A percentile compares a stretch with the other conserved stretches of the same genome.
These are phyloP conservation scores for Candida ulmi DNA, from an alignment of 805 yeast genomes.

Conservation along the genomic window DNA sequence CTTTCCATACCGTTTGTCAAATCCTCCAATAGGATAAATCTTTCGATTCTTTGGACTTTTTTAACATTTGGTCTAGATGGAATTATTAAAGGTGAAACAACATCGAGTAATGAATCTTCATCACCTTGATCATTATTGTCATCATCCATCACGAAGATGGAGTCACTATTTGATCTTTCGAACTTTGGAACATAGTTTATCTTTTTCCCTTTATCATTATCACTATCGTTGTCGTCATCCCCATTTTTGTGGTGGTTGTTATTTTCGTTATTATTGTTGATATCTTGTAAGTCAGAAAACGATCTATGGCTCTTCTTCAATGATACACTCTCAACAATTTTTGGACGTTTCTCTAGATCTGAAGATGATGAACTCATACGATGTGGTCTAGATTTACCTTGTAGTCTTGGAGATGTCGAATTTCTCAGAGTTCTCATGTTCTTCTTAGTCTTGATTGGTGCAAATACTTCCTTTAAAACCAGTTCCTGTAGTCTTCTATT, in stretches of 20 bases:
- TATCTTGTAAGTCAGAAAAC: conserved; percentile 19
- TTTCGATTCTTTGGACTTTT: conserved; percentile 55
- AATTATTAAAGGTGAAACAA: conserved; percentile 16
- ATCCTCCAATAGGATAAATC: conserved; percentile 87
- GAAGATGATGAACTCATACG: conserved; percentile 20
- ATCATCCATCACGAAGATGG: conserved; percentile 42
- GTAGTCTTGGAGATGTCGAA: conserved; percentile 17
- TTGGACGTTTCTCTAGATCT: conserved; percentile 20
- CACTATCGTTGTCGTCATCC: conserved; percentile 1
- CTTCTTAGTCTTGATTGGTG: conserved; percentile 28
- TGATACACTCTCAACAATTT: conserved; percentile 1
- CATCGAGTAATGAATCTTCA: conserved; percentile 11
- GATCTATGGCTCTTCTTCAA: conserved; percentile 20
- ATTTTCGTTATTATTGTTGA: too few relatives aligned
- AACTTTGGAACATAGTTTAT: conserved; percentile 1
- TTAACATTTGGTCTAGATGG: conserved; percentile 22
- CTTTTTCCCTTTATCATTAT: background rate
- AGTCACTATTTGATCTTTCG: conserved; percentile 23
- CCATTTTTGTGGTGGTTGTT: too few relatives aligned
- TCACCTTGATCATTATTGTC: conserved; percentile 21
- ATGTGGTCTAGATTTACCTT: conserved; percentile 9
- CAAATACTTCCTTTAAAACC: conserved; percentile 69
- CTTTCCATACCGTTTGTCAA: conserved; percentile 72
- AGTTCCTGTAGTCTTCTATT: conserved; percentile 68
- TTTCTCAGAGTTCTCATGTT: conserved; percentile 7